These are phyloP conservation scores for Skeletonema menzelii DNA, from an alignment of 108 stramenopile species.

Conservation along the genomic window DNA sequence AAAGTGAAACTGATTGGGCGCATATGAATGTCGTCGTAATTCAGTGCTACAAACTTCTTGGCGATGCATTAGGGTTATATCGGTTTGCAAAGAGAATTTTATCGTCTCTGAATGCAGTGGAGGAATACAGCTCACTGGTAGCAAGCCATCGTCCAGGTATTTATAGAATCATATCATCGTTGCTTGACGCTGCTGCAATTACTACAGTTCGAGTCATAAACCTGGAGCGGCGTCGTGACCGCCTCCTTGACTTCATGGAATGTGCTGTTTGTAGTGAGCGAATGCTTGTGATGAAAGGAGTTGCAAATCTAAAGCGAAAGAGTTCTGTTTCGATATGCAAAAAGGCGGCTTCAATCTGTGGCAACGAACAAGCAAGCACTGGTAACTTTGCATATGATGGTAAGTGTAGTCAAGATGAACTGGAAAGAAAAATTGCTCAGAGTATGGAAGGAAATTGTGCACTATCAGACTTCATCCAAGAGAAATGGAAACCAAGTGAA, in stretches of 20 bases:
- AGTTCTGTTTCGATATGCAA: not conserved
- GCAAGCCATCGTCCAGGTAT: not conserved
- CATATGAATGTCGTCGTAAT: constrained; percentile 16
- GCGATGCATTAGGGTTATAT: constrained; percentile 26
- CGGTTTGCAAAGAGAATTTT: constrained; percentile 23
- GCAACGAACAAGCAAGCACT: constrained; percentile 29
- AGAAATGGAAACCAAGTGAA: constrained; percentile 76
- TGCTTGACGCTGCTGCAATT: constrained; percentile 36
- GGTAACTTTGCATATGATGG: constrained; percentile 79
- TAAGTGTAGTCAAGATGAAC: constrained; percentile 31
- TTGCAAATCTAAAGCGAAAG: constrained; percentile 21
- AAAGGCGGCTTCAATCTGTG: not conserved
- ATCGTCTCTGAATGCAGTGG: constrained; percentile 2
- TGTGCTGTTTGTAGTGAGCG: constrained; percentile 53
- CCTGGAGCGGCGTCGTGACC: constrained; percentile 65
- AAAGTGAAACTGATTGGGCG: constrained; percentile 10
- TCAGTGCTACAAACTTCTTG: constrained; percentile 49
- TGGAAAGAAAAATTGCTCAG: constrained; percentile 34
- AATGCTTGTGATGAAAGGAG: constrained; percentile 58
- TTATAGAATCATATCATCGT: constrained; percentile 20
- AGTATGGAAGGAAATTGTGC: constrained; percentile 25
- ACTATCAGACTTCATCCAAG: constrained; percentile 52
- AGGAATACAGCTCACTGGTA: not conserved
- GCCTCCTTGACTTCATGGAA: constrained; percentile 54
- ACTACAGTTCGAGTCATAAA: constrained; percentile 69